These are phyloP conservation scores for Candida gorgasii DNA, from an alignment of 805 yeast species.

Conservation along the genomic window DNA sequence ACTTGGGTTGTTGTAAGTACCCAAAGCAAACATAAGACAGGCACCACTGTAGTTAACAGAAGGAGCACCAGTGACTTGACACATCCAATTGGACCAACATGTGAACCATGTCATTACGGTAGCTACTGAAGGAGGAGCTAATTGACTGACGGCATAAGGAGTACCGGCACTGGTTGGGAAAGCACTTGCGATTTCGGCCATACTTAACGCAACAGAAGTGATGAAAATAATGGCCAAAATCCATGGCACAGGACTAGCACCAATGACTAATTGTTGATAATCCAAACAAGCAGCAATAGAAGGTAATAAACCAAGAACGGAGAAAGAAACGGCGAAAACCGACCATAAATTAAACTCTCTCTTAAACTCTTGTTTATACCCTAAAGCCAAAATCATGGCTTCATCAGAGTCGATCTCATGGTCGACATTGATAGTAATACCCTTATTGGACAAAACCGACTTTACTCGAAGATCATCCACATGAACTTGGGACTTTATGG, in stretches of 20 bases:
- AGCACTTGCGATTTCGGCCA: slow-evolving; percentile 67
- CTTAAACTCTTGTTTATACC: slow-evolving; percentile 63
- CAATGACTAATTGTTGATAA: slow-evolving; percentile 61
- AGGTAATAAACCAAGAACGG: slow-evolving; percentile 64
- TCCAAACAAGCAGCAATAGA: slow-evolving; percentile 64
- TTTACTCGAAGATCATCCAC: slow-evolving; percentile 40
- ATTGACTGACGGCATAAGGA: slow-evolving; percentile 65
- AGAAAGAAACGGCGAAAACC: slow-evolving; percentile 61
- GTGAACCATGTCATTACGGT: slow-evolving; percentile 61
- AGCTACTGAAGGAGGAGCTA: slow-evolving; percentile 55
- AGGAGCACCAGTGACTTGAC: slow-evolving; percentile 63
- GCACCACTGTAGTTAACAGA: slow-evolving; percentile 61
- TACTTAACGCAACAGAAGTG: slow-evolving; percentile 55
- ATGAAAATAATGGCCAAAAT: slow-evolving; percentile 56
- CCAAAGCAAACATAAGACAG: slow-evolving; percentile 54
- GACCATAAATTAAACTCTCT: slow-evolving; percentile 60
- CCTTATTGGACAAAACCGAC: slow-evolving; percentile 41
- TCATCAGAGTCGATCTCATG: slow-evolving; percentile 51
- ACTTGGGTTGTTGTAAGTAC: slow-evolving; percentile 36
- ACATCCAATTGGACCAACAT: slow-evolving; percentile 66
- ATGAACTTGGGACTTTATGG: slow-evolving; percentile 25
- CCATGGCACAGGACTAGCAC: slow-evolving; percentile 64
- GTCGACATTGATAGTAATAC: slow-evolving; percentile 44
- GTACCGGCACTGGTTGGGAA: slow-evolving; percentile 71
- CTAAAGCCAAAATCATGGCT: slow-evolving; percentile 56